Evolutionary conservation across 1,284 basidiomycete species (phyloP).

Genomic region (Apiotrichum laibachii): DNA sequence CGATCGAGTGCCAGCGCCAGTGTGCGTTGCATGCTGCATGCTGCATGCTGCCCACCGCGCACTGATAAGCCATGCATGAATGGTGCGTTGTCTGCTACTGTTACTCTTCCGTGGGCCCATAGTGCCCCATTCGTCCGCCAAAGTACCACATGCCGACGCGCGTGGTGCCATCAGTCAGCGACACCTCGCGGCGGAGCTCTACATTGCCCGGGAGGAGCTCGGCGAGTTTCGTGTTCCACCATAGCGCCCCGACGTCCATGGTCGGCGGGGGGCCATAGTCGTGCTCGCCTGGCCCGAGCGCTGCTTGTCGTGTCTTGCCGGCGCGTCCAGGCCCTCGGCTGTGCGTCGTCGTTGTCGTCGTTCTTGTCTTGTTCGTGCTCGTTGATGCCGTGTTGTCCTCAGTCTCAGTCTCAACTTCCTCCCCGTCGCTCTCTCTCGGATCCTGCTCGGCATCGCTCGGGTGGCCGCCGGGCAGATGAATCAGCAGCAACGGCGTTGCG

Average conservation of each 20-base stretch:
- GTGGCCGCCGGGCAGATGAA: constrained; percentile 63
- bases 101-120: constrained; percentile 6
- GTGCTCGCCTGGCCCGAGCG: not conserved
- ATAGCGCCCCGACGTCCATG: constrained; percentile 5
- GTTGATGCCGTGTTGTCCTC: no score
- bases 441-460: not conserved
- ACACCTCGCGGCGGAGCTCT: constrained; percentile 16
- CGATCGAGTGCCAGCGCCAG: no score
- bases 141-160: constrained; percentile 17
- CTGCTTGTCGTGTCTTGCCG: not conserved
- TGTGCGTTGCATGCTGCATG: no score
- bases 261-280: not conserved
- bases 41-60: no score
- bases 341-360: not conserved
- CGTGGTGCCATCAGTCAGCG: not conserved
- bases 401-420: not conserved
- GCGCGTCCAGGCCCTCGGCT: not conserved
- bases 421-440: constrained; percentile 4
- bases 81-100: no score
- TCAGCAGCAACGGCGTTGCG: constrained; percentile 67
- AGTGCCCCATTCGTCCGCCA: constrained; percentile 15
- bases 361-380: not conserved
- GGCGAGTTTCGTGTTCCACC: constrained; percentile 18
- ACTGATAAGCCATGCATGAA: no score
- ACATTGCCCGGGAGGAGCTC: constrained; percentile 2